Conservation (phyloP, 495 filamentous ascomycete genomes). For the Aspergillus indologenus region DNA sequence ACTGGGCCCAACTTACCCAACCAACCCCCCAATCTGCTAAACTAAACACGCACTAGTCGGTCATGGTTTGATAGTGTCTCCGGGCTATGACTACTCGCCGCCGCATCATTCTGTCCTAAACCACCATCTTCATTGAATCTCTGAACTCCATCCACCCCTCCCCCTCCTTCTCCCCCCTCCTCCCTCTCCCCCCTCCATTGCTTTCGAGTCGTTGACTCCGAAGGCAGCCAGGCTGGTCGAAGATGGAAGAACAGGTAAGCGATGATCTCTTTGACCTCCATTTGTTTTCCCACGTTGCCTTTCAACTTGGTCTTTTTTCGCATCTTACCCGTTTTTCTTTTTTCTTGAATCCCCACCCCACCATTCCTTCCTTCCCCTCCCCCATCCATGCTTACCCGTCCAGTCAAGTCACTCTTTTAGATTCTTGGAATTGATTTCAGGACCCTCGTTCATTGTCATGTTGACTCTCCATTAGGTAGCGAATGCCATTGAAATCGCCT, state of each 20-base stretch:
- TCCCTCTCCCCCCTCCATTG: constrained; percentile 7
- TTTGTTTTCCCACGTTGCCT: constrained; percentile 1
- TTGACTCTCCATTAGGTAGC: constrained; percentile 59
- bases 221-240: constrained; percentile 45
- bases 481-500: constrained; percentile 89
- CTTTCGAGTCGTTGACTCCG: constrained; percentile 29
- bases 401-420: background rate
- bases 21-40: too few species aligned
- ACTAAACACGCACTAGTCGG: constrained; percentile 8
- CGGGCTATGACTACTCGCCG: constrained; percentile 22
- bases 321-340: constrained; percentile 3
- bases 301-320: constrained; percentile 3
- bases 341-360: constrained; percentile 16
- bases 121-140: constrained; percentile 5
- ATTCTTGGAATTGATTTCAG: background rate
- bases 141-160: constrained; percentile 15
- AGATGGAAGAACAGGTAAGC: constrained; percentile 52
- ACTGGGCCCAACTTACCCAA: background rate
- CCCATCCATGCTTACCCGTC: constrained; percentile 18
- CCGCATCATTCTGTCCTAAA: constrained; percentile 19
- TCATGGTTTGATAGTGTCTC: constrained; percentile 20
- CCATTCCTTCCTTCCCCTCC: constrained; percentile 20
- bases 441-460: constrained; percentile 9
- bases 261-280: background rate
- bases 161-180: constrained; percentile 9